Conservation (phyloP, 768 basidiomycete genomes). For the Pluteus cervinus region DNA sequence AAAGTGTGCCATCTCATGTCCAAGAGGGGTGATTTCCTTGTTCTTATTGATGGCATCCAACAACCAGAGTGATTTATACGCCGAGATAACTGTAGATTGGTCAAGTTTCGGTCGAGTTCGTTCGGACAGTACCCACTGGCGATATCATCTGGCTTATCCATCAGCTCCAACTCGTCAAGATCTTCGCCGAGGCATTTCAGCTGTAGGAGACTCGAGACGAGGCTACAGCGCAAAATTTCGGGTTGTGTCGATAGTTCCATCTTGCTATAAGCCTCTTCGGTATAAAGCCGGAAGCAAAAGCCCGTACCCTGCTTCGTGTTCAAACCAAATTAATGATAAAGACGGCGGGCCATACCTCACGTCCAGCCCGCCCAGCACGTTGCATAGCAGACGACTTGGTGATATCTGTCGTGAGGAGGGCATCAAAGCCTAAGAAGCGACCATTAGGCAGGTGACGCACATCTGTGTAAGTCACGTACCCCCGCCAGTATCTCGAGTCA, state of each 20-base stretch:
- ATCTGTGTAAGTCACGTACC: slow-evolving; percentile 29
- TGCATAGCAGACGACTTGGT: slow-evolving; percentile 90
- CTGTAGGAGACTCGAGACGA: slow-evolving; percentile 80
- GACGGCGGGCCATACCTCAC: slow-evolving; percentile 51
- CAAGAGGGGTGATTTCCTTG: slow-evolving; percentile 62
- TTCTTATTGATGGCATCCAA: slow-evolving; percentile 72
- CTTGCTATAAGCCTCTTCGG: slow-evolving; percentile 66
- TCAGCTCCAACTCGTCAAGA: slow-evolving; percentile 75
- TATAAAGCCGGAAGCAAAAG: slow-evolving; percentile 88
- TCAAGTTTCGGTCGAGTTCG: too few relatives aligned
- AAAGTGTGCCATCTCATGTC: slow-evolving; percentile 82
- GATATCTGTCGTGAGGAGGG: slow-evolving; percentile 74
- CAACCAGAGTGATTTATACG: slow-evolving; percentile 68
- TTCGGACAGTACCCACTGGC: slow-evolving; percentile 59
- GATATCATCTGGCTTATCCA: slow-evolving; percentile 79
- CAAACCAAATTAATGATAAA: slow-evolving; percentile 1
- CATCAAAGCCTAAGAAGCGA: slow-evolving; percentile 76
- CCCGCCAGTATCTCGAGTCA: slow-evolving; percentile 64
- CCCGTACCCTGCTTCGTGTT: slow-evolving; percentile 55
- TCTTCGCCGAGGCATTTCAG: slow-evolving; percentile 81
- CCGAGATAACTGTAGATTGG: slow-evolving; percentile 53
- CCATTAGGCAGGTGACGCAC: neutral
- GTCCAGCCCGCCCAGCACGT: slow-evolving; percentile 93
- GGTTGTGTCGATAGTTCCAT: slow-evolving; percentile 71
- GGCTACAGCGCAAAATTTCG: slow-evolving; percentile 85